Base-by-base conservation (phyloP, 805 yeast genomes). In the Schwanniomyces occidentalis region DNA sequence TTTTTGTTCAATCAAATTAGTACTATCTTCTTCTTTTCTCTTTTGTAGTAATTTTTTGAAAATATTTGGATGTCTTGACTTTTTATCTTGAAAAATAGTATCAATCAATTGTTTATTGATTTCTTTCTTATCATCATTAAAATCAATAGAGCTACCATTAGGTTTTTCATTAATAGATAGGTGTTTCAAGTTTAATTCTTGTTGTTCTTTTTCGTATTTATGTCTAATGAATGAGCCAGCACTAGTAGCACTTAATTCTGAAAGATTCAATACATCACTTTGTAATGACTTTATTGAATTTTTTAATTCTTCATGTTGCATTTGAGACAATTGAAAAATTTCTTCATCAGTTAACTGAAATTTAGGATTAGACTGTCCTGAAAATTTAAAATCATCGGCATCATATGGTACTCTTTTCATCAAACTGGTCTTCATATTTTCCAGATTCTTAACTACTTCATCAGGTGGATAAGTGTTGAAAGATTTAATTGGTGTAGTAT, bases 191-290 rank as follows among this genome's bases (percentile, higher is more conserved):
- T 54, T 46, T 2, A 44, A 14, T 23, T 37, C 41, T 28, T 55
- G 58, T 9, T 48, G 51, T 13, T 61, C 65, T 27, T 47, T 55
- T 22, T 80, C 80, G 51, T 65, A 69, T 48, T 75, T 82, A 54
- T 87, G 95, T 51, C 95, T 74, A 29, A 81, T 79, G 39, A 80
- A 79, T 19, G 95, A 85, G 0, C 95, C 95, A 1, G 95, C 95
- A 43, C 93, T 82, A 0, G 95, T 85, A 4, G 95, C 95, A 62
- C 93, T 84, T 42, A 85, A 73, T 54, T 85, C 93, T 22, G 89
- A 81, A 35, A 67, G 51, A 35, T 67, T 69, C 36, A 68, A 58
- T 4, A 69, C 73, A 40, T 69, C 75, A 47, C 73, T 66, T 46
- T 69, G 64, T 30, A 68, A 51, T 3, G 72, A 65, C 38, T 67